Conservation (phyloP, 225 moss, liverwort and hornwort genomes). For the Marchantia paleacea region DNA sequence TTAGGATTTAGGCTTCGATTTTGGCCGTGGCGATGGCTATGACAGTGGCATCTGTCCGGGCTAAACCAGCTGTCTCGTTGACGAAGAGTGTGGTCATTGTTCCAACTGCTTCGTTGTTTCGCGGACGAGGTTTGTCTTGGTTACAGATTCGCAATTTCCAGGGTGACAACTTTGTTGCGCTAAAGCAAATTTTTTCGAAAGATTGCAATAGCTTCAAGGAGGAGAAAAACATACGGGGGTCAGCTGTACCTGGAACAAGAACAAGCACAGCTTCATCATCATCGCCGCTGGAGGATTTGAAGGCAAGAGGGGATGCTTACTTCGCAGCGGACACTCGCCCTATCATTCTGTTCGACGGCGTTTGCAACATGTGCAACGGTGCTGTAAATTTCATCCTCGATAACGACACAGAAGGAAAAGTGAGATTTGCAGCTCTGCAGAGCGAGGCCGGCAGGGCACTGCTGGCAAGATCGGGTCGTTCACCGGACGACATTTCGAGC, state of each 20-base stretch:
- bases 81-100: neutral
- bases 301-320: constrained; percentile 54
- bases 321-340: constrained; percentile 67
- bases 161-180: too few species aligned
- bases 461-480: constrained; percentile 65
- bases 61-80: neutral
- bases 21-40: neutral
- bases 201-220: neutral
- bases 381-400: constrained; percentile 80
- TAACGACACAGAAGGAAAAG: constrained; percentile 62
- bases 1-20: too few species aligned
- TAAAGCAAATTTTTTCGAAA: neutral
- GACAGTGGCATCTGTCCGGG: neutral
- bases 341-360: constrained; percentile 69
- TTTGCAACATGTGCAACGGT: constrained; percentile 91
- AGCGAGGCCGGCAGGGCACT: constrained; percentile 81
- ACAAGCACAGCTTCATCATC: neutral
- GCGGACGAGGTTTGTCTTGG: neutral
- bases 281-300: constrained; percentile 33
- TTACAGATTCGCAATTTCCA: too few species aligned
- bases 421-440: constrained; percentile 86
- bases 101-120: neutral
- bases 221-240: neutral
- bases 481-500: constrained; percentile 56
- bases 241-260: neutral